Percentiles rank a stretch among this genome's conserved stretches.
Conservation (phyloP, 2,329 filamentous ascomycete genomes). For the Periconia sp. region DNA sequence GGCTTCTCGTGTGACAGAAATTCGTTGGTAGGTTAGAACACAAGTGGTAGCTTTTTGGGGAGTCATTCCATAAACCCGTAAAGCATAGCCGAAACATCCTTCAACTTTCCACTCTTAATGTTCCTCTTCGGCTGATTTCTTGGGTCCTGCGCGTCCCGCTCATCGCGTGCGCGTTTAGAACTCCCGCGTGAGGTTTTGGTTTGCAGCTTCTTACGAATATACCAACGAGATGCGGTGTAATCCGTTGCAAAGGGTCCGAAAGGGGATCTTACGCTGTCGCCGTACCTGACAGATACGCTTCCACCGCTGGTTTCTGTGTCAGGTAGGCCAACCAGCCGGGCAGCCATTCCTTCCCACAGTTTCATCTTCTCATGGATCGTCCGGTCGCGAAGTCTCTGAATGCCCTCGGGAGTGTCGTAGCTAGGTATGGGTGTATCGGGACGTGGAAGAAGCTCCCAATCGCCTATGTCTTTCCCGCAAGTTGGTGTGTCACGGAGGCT, state of each 20-base stretch:
- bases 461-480: too few relatives aligned
- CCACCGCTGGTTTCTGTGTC: too few relatives aligned
- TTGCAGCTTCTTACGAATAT: neutral
- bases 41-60: too few relatives aligned
- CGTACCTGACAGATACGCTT: too few relatives aligned
- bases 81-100: slow-evolving; percentile 24
- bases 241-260: too few relatives aligned
- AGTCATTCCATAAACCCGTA: slow-evolving; percentile 11
- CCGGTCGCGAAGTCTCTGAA: slow-evolving; percentile 7
- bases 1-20: too few relatives aligned
- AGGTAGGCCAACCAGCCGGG: neutral
- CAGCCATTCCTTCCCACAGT: slow-evolving; percentile 12
- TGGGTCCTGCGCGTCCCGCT: neutral
- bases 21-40: too few relatives aligned
- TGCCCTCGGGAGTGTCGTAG: slow-evolving; percentile 1
- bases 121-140: slow-evolving; percentile 15
- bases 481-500: too few relatives aligned
- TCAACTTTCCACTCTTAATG: slow-evolving; percentile 19
- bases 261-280: too few relatives aligned
- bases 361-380: slow-evolving; percentile 14
- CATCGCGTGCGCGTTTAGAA: neutral
- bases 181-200: neutral
- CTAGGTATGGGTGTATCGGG: too few relatives aligned
- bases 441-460: too few relatives aligned
- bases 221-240: too few relatives aligned